These are phyloP conservation scores for Dactylorhiza incarnata DNA, from an alignment of 106 monocot genomes.

Conservation along the genomic window DNA sequence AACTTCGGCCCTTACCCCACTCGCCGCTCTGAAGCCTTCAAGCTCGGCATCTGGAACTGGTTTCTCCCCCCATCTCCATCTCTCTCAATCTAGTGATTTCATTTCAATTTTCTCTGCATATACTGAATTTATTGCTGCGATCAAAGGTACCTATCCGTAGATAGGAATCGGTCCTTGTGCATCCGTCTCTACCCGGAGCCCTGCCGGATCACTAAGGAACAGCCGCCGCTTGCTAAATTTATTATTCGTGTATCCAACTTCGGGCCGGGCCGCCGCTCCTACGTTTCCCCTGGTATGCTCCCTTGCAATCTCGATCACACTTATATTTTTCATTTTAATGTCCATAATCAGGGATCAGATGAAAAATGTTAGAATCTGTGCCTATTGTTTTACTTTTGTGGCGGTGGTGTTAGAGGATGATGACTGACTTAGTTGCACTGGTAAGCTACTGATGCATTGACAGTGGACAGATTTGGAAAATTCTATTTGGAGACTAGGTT, in stretches of 20 bases:
- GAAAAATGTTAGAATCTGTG: no score
- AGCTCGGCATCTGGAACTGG: slow-evolving; percentile 93
- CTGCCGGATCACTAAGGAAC: slow-evolving; percentile 56
- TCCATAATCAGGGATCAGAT: no score
- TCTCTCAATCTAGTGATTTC: background rate
- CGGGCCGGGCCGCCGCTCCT: slow-evolving; percentile 54
- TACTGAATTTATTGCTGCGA: background rate
- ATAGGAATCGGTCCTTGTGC: slow-evolving; percentile 69
- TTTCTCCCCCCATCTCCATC: slow-evolving; percentile 2
- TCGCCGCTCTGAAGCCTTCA: slow-evolving; percentile 88
- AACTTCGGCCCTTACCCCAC: slow-evolving; percentile 65
- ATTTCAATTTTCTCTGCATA: background rate
- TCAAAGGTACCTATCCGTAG: slow-evolving; percentile 33
- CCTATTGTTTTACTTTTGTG: no score
- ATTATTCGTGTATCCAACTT: slow-evolving; percentile 58
- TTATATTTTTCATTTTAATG: background rate
- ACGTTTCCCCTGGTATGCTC: slow-evolving; percentile 50
- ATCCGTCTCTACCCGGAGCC: slow-evolving; percentile 80
- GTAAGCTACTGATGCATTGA: background rate
- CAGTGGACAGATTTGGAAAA: background rate
- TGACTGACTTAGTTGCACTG: background rate
- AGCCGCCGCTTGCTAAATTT: slow-evolving; percentile 67
- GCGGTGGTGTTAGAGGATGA: no score
- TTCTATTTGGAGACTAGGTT: no score
- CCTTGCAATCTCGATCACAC: no score